Evolutionary conservation across 208 protist species (phyloP).

Genomic region (Tritrichomonas musculus): DNA sequence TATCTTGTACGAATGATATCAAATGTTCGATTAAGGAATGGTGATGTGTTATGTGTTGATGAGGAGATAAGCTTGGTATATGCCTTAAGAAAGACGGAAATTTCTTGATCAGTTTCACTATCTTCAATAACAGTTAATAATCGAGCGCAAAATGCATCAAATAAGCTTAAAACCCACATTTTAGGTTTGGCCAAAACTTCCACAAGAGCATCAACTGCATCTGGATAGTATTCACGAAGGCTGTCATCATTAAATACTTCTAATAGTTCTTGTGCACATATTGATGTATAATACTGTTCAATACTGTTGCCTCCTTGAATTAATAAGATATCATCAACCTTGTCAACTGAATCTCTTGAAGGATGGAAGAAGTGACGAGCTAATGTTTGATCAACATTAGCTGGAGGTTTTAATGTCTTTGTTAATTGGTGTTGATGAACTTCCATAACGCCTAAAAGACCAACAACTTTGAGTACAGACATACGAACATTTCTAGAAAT

Average conservation of each 20-base stretch:
- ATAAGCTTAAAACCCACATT: background rate
- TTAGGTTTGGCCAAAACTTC: background rate
- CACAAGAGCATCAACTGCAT: background rate
- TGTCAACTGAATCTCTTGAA: background rate
- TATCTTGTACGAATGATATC: background rate
- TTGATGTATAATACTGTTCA: background rate
- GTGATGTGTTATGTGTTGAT: background rate
- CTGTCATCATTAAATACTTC: background rate
- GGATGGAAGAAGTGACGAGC: conserved; percentile 9
- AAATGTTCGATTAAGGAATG: background rate
- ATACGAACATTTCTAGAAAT: background rate
- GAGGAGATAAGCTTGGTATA: background rate
- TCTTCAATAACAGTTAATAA: background rate
- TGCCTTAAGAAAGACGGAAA: background rate
- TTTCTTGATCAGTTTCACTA: background rate
- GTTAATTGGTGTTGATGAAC: background rate
- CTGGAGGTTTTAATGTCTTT: background rate
- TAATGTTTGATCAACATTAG: background rate
- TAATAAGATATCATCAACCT: background rate
- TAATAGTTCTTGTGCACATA: background rate
- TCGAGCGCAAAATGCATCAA: background rate
- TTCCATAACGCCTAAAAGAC: conserved; percentile 2
- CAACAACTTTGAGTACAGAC: background rate
- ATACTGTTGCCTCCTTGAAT: background rate
- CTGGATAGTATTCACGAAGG: background rate